Percentiles rank a stretch among this genome's conserved stretches.
These are phyloP conservation scores for Penicillium capsulatum DNA, from an alignment of 2,329 filamentous ascomycete genomes.

Conservation along the genomic window DNA sequence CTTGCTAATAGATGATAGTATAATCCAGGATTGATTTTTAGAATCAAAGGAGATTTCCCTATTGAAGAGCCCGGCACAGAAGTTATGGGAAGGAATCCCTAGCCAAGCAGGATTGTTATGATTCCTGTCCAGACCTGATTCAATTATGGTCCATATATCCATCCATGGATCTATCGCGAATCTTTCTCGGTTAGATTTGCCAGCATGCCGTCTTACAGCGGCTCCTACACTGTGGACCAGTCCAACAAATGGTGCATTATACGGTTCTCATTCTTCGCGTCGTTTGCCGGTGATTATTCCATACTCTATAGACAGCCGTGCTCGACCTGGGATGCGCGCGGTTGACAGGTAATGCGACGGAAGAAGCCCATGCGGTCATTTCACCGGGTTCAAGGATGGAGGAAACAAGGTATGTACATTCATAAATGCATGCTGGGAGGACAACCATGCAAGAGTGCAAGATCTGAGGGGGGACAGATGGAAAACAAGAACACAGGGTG, in stretches of 20 bases:
- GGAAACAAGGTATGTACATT: conserved; percentile 31
- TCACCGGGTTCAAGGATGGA: conserved; percentile 12
- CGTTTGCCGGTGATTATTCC: conserved; percentile 27
- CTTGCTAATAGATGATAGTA: too few relatives aligned
- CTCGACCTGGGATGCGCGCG: conserved; percentile 27
- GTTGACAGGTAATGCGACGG: conserved; percentile 19
- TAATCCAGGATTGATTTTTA: too few relatives aligned
- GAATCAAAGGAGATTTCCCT: too few relatives aligned
- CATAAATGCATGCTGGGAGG: conserved; percentile 26
- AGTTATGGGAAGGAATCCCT: too few relatives aligned
- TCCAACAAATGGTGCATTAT: conserved; percentile 16
- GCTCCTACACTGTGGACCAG: too few relatives aligned
- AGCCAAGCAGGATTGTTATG: too few relatives aligned
- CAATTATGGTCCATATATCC: too few relatives aligned
- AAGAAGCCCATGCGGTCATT: conserved; percentile 7
- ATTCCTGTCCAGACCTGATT: too few relatives aligned
- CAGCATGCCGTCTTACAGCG: too few relatives aligned
- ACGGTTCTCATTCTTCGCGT: conserved; percentile 26
- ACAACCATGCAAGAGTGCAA: conserved; percentile 18
- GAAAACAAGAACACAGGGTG: conserved; percentile 8
- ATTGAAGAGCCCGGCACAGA: too few relatives aligned
- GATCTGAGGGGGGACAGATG: conserved; percentile 11
- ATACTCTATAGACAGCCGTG: conserved; percentile 30
- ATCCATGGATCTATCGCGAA: too few relatives aligned
- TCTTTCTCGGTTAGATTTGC: too few relatives aligned